Base-by-base conservation (phyloP, 2,329 filamentous ascomycete species). In the Botrytis squamosa region DNA sequence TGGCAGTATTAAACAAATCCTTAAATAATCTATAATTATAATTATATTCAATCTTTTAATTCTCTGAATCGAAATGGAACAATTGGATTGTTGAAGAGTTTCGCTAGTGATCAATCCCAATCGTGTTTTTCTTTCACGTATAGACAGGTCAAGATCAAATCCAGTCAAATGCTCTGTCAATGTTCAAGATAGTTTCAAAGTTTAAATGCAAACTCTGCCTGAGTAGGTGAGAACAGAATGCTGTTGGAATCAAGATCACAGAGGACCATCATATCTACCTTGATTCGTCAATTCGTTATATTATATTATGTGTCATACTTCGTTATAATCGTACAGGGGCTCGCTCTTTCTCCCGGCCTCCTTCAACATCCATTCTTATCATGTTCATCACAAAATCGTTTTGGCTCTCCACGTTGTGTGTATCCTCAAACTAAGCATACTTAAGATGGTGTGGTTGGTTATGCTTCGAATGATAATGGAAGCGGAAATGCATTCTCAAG, bases 401-500 rank as follows among this genome's bases (percentile, higher is more conserved):
- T 68, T 29, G 8, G 8, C n/a, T 57, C 36, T 55, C 8, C 22
- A 22, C 22, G 4, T n/a, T 40, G 18, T 40, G n/a, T 29, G 52
- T 8, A 57, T 55, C 33, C 22, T 20, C 46, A n/a, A 29, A 40
- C 22, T 55, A 55, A 29, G 16, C 40, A 57, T 42, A 22, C 25
- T 10, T 29, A 2, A n/a, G 1, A 20, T 55, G n/a, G n/a, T 5
- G 36, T 33, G 52, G 16, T 33, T 22, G 38, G 29, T 42, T 49
- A 44, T 46, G 42, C 40, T 33, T 70, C 57, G 33, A 70, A n/a
- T 20, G 68, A 63, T 18, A 63, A 55, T 20, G 68, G 68, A 46
- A 70, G 57, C 29, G 71, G 64, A 55, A 72, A 66, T 62, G 52
- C 49, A 62, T 73, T 69, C 29, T 69, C 71, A 25, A 73, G 71